Evolutionary conservation across 306 rosid species (phyloP), one percentile per base, ranked within the genome.

Genomic region (Hippophae rhamnoides): DNA sequence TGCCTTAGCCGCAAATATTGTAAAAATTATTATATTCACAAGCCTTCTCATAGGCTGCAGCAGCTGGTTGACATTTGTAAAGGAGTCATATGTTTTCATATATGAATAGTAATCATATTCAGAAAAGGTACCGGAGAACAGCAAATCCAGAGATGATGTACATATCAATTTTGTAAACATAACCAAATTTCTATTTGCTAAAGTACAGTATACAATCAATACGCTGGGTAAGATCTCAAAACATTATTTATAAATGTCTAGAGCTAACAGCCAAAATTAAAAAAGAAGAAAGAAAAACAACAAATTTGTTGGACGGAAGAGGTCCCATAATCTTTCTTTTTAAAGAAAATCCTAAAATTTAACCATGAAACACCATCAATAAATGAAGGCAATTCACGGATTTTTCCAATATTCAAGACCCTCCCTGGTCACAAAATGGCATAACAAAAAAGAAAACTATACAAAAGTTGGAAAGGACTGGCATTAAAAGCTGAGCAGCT

Each of bases 111-210:
- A 57, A 64, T 10, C 58, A 47, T 65, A 62, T 75, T 56, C 66
- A 62, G 48, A 12, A 72, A 43, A 55, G 58, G 61, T 68, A 46
- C 65, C 51, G 38, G 47, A 56, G 52, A 56, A 64, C 58, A 68
- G 74, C 56, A 47, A 58, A 43, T 56, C 75, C 54, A 74, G 41
- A 69, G 64, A 57, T 52, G 51, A 74, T 83, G 82, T 85, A 70
- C 11, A 64, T 27, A 27, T 61, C 65, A 67, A 72, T 75, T 73
- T 60, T 68, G 77, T 70, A 50, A 62, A 49, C 60, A 50, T 57
- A 51, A 47, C 42, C 57, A 47, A 70, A 38, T 67, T 54, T 56
- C 63, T 66, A 23, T 72, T 44, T 63, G 42, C 52, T 57, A 13
- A 42, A 58, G 43, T 42, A 31, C 12, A 13, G 8, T n/a, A 44